Base-by-base conservation (phyloP, 805 yeast species). In the Lipomyces oligophaga region DNA sequence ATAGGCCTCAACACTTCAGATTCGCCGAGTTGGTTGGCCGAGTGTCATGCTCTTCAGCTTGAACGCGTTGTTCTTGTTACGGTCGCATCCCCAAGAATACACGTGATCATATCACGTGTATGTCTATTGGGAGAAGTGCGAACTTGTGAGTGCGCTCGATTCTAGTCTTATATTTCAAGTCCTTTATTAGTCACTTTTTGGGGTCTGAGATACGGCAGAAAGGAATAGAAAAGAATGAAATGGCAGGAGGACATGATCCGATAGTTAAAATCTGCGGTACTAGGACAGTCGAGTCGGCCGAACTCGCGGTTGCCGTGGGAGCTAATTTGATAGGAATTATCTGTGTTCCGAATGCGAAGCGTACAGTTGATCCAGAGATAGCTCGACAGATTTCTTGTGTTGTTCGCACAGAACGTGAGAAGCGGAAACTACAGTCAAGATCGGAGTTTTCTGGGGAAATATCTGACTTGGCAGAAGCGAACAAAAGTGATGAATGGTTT, bases 181-280 rank as follows among this genome's bases (percentile, higher is more conserved):
- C 8, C 30, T 8, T 26, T 13, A 8, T 26, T 26, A 26, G 8
- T 13, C 30, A 13, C 30, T 26, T 13, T 26, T 26, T 26, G 8
- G 30, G 8, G 13, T 26, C 8, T 26, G 13, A 13, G 8, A 8
- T 26, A 26, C 30, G 8, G 8, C 30, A 8, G 8, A 8, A 8
- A 22, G 18, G 20, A 34, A 34, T 10, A 21, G 15, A 7, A 18
- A 21, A 6, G 18, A 3, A 35, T 10, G 24, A 26, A 24, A 20
- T 6, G 16, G 13, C 30, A 43, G 71, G 67, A 2, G 65, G 62
- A 54, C 78, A 79, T 54, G 66, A n/a, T 10, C n/a, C n/a, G n/a
- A n/a, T 85, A n/a, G 83, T 84, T 4, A 90, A 90, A 61, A 79
- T 90, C 3, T 90, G 98, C 63, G 98, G 98, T 0, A 63, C 90